Conservation (phyloP, 2,329 filamentous ascomycete genomes). For the Colletotrichum spinosum region DNA sequence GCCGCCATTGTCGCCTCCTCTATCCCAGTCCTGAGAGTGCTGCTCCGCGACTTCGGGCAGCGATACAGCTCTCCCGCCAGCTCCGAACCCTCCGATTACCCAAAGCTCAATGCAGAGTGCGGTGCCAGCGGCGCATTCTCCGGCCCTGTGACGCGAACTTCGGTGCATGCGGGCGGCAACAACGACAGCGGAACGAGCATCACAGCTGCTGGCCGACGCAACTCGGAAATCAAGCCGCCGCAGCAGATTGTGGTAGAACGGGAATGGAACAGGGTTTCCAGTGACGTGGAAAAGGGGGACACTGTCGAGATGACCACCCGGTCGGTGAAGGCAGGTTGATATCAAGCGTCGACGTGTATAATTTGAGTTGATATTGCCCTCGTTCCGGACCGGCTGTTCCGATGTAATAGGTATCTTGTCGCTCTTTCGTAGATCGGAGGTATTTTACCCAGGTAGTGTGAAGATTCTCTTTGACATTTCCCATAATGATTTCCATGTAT, state of each 20-base stretch:
- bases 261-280: neutral
- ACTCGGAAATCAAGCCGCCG: constrained; percentile 20
- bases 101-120: constrained; percentile 60
- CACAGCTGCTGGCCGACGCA: constrained; percentile 7
- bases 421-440: too few species aligned
- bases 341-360: too few species aligned
- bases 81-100: constrained; percentile 57
- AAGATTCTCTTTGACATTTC: too few species aligned
- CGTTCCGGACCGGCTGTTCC: too few species aligned
- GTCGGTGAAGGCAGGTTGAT: too few species aligned
- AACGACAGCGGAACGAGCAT: constrained; percentile 32
- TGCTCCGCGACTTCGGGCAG: constrained; percentile 34
- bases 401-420: too few species aligned
- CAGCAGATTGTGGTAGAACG: constrained; percentile 25
- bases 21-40: constrained; percentile 45
- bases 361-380: too few species aligned
- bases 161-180: constrained; percentile 41
- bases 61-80: constrained; percentile 7
- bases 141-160: constrained; percentile 44
- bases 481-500: too few species aligned
- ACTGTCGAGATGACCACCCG: constrained; percentile 5
- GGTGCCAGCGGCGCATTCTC: constrained; percentile 49
- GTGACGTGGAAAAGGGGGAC: neutral
- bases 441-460: too few species aligned
- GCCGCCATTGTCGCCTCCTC: constrained; percentile 45